A percentile compares a stretch with the other conserved stretches of the same genome.
Evolutionary conservation across 2,329 filamentous ascomycete genomes (phyloP).

Genomic region (Colletotrichum sp.): DNA sequence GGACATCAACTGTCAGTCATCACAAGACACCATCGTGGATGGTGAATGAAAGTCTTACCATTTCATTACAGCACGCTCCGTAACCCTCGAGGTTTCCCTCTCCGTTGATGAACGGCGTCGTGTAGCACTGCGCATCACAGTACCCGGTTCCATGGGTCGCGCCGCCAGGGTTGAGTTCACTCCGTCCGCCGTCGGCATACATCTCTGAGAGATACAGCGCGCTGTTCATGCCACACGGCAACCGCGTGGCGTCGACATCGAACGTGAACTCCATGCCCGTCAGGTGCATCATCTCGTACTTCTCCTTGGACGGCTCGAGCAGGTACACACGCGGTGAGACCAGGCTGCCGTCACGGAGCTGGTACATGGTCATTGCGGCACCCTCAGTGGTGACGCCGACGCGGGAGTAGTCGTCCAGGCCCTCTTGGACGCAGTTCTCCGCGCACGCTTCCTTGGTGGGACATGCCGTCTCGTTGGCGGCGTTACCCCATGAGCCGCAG

Average conservation of each 20-base stretch:
- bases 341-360: conserved; percentile 25
- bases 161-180: conserved; percentile 59
- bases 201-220: conserved; percentile 65
- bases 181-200: conserved; percentile 64
- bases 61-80: conserved; percentile 58
- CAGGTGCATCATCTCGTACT: conserved; percentile 66
- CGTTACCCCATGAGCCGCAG: conserved; percentile 36
- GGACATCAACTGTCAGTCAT: not conserved
- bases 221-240: conserved; percentile 72
- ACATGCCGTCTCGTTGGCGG: conserved; percentile 48
- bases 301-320: conserved; percentile 54
- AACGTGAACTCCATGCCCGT: conserved; percentile 68
- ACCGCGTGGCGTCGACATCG: conserved; percentile 67
- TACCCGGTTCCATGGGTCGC: conserved; percentile 68
- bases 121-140: conserved; percentile 65
- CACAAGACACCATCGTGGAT: too few species aligned
- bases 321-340: conserved; percentile 60
- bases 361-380: conserved; percentile 31
- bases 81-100: conserved; percentile 43
- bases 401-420: conserved; percentile 49
- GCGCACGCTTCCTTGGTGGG: conserved; percentile 55
- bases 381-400: conserved; percentile 37
- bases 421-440: conserved; percentile 59
- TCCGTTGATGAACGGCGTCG: conserved; percentile 54
- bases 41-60: conserved; percentile 28